Evolutionary conservation across 2,329 filamentous ascomycete species (phyloP).

Genomic region (Colletotrichum orchidophilum): DNA sequence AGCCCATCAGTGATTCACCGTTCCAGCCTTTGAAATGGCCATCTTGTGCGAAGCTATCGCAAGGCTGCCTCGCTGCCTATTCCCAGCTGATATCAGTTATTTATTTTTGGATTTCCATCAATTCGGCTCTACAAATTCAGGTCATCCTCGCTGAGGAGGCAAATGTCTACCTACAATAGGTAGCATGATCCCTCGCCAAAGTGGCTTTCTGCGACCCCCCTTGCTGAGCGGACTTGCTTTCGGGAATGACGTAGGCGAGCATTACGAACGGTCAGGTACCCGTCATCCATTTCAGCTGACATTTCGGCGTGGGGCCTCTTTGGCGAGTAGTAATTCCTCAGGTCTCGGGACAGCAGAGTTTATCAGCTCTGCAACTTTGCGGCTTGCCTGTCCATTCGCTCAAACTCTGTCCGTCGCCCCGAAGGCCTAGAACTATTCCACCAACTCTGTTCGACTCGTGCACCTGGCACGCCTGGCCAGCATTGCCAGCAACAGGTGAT

Average conservation of each 20-base stretch:
- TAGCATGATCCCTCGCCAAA: neutral
- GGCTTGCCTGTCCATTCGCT: neutral
- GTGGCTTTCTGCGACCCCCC: constrained; percentile 9
- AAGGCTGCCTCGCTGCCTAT: neutral
- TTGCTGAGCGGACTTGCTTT: constrained; percentile 13
- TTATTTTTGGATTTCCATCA: no score
- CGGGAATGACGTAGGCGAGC: constrained; percentile 30
- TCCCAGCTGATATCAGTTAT: neutral
- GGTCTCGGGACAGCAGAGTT: neutral
- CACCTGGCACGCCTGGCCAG: no score
- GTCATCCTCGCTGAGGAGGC: neutral
- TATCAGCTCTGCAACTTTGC: neutral
- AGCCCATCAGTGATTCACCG: neutral
- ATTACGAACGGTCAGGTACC: constrained; percentile 30
- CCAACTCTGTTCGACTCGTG: constrained; percentile 27
- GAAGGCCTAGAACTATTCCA: constrained; percentile 29
- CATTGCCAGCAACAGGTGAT: no score
- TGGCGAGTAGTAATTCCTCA: neutral
- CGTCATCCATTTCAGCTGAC: constrained; percentile 25
- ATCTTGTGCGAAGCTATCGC: neutral
- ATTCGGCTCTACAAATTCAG: neutral
- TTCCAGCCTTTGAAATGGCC: neutral
- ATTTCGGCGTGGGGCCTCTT: neutral
- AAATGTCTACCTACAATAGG: neutral
- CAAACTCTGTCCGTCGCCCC: neutral